Evolutionary conservation across 345 rosid genomes (phyloP).

Genomic region (Triadica sebifera): DNA sequence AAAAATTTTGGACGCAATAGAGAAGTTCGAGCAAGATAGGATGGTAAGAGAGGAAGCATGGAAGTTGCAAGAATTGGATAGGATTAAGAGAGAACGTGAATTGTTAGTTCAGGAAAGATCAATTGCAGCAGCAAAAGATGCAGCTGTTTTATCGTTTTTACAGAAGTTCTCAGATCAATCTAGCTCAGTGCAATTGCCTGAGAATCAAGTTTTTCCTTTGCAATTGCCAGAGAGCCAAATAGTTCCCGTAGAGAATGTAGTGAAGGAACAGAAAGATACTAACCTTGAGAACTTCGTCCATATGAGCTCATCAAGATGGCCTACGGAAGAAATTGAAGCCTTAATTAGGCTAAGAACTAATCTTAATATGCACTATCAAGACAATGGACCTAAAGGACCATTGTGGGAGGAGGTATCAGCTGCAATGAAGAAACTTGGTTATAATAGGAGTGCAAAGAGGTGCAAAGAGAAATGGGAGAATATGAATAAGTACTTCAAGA

Average conservation of each 20-base stretch:
- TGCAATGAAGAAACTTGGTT: conserved; percentile 29
- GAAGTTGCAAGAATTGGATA: conserved; percentile 33
- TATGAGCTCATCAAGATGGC: conserved; percentile 31
- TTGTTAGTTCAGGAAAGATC: conserved; percentile 27
- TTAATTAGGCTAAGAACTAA: conserved; percentile 26
- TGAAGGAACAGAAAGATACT: conserved; percentile 10
- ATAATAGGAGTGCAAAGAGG: conserved; percentile 30
- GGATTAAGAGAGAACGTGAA: conserved; percentile 32
- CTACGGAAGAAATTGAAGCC: conserved; percentile 34
- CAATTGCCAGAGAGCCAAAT: conserved; percentile 15
- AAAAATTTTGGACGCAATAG: conserved; percentile 30
- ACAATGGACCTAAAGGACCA: conserved; percentile 28
- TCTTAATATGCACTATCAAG: conserved; percentile 29
- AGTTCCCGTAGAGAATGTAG: conserved; percentile 18
- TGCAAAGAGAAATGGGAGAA: conserved; percentile 43
- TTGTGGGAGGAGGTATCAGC: conserved; percentile 35
- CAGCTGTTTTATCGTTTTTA: conserved; percentile 30
- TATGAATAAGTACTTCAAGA: conserved; percentile 41
- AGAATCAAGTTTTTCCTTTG: conserved; percentile 2
- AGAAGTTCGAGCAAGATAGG: conserved; percentile 30
- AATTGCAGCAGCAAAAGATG: conserved; percentile 35
- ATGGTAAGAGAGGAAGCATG: conserved; percentile 33
- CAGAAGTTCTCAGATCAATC: conserved; percentile 32
- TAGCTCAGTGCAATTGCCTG: conserved; percentile 16
- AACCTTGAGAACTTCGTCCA: conserved; percentile 14